Evolutionary conservation across 2,329 filamentous ascomycete genomes (phyloP).

Genomic region (Trichoderma harzianum): DNA sequence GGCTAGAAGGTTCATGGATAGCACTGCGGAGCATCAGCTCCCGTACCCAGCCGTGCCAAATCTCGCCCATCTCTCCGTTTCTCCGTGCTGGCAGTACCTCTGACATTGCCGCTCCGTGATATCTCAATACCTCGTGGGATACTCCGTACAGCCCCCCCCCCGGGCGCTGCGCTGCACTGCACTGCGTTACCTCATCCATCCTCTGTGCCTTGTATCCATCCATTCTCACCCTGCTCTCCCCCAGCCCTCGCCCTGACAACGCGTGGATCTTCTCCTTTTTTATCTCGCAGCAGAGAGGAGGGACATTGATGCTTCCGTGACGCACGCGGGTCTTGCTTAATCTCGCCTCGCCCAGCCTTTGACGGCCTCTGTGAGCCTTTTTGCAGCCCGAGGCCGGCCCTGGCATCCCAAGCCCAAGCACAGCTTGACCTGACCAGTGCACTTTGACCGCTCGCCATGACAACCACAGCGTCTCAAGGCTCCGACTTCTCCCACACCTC

Average conservation of each 20-base stretch:
- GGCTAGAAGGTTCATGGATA: not conserved
- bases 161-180: not conserved
- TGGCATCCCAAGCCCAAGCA: not conserved
- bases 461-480: constrained; percentile 28
- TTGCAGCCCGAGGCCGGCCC: constrained; percentile 1
- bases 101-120: not conserved
- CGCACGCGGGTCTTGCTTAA: constrained; percentile 15
- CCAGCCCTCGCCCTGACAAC: constrained; percentile 12
- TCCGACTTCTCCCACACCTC: constrained; percentile 24
- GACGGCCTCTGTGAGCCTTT: not conserved
- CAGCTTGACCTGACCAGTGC: not conserved
- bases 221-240: constrained; percentile 10
- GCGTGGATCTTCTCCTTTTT: constrained; percentile 20
- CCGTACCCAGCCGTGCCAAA: constrained; percentile 1
- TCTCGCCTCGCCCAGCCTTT: constrained; percentile 13
- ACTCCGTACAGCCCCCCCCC: not conserved
- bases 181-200: constrained; percentile 17
- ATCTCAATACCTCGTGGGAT: not conserved
- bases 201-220: not conserved
- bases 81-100: not conserved
- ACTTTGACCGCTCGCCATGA: constrained; percentile 26
- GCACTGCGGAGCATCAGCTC: not conserved
- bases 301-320: constrained; percentile 17
- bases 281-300: constrained; percentile 15
- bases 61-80: not conserved